These are phyloP conservation scores for Ustilago cynodontis DNA, from an alignment of 1,284 basidiomycete genomes.

Conservation along the genomic window DNA sequence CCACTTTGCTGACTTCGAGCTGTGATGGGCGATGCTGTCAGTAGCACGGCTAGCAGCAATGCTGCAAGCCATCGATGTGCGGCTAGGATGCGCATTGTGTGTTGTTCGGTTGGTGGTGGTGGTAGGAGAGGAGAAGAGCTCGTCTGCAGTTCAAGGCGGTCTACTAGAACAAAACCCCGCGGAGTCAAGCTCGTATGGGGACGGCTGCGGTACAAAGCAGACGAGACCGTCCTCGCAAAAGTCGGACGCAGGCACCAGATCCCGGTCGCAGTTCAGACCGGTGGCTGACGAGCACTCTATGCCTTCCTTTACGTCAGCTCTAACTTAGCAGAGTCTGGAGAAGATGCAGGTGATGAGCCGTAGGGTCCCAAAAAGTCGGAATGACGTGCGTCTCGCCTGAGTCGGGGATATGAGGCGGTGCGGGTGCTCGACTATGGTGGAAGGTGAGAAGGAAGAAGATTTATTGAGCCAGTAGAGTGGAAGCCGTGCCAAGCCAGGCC, in stretches of 20 bases:
- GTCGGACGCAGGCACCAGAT: too few species aligned
- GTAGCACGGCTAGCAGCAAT: conserved; percentile 24
- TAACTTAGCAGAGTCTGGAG: background rate
- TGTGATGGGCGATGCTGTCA: conserved; percentile 19
- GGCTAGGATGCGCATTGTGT: conserved; percentile 16
- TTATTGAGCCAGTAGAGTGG: background rate
- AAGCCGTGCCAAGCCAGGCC: conserved; percentile 1
- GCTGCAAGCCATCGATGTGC: conserved; percentile 33
- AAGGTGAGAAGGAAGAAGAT: too few species aligned
- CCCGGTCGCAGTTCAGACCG: too few species aligned
- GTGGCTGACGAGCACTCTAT: background rate
- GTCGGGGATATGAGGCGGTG: too few species aligned
- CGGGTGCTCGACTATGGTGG: too few species aligned
- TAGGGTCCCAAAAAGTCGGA: background rate
- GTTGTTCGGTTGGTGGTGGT: background rate
- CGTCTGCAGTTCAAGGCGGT: too few species aligned
- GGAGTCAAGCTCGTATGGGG: too few species aligned
- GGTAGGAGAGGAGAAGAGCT: background rate
- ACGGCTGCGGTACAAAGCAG: too few species aligned
- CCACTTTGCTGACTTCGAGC: conserved; percentile 39
- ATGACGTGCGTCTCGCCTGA: background rate
- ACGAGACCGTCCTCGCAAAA: too few species aligned
- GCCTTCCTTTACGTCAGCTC: background rate
- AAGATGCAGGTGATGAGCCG: background rate
- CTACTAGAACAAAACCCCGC: background rate